Percentiles rank a stretch among this genome's conserved stretches.
Evolutionary conservation across 164 flowering plant species (phyloP).

Genomic region (Nelumbo lutea): DNA sequence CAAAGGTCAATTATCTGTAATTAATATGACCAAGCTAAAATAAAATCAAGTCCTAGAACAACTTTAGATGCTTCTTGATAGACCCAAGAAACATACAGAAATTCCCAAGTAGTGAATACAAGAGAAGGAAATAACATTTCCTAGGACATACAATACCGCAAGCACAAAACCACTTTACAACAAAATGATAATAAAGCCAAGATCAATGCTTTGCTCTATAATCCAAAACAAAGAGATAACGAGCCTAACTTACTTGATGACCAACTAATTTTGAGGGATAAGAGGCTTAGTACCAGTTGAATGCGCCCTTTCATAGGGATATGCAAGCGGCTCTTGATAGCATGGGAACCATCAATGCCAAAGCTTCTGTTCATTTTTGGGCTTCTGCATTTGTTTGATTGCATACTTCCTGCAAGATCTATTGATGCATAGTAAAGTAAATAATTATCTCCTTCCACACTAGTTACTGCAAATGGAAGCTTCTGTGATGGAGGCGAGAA

Average conservation of each 20-base stretch:
- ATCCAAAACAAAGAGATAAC: background rate
- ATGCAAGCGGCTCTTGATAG: slow-evolving; percentile 44
- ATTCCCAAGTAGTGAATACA: background rate
- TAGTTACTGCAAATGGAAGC: slow-evolving; percentile 81
- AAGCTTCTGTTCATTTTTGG: slow-evolving; percentile 29
- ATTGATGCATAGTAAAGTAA: slow-evolving; percentile 66
- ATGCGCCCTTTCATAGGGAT: slow-evolving; percentile 73
- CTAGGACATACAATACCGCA: background rate
- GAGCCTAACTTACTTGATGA: background rate
- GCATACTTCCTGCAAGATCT: slow-evolving; percentile 36
- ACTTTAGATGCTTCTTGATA: background rate
- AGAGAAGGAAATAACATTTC: background rate
- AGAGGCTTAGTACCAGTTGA: slow-evolving; percentile 44
- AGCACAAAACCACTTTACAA: background rate
- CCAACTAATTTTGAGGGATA: slow-evolving; percentile 1
- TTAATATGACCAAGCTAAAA: too few species aligned
- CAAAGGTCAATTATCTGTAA: too few species aligned
- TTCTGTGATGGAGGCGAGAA: slow-evolving; percentile 85
- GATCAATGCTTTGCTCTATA: background rate
- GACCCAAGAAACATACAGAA: background rate
- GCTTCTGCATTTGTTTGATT: slow-evolving; percentile 24
- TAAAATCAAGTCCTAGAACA: background rate
- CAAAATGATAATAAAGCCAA: background rate
- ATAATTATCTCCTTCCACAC: slow-evolving; percentile 58
- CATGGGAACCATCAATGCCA: slow-evolving; percentile 29